A percentile compares a stretch with the other conserved stretches of the same genome.
These are phyloP conservation scores for Talaromyces sp. DNA, from an alignment of 2,329 filamentous ascomycete genomes.

Conservation along the genomic window DNA sequence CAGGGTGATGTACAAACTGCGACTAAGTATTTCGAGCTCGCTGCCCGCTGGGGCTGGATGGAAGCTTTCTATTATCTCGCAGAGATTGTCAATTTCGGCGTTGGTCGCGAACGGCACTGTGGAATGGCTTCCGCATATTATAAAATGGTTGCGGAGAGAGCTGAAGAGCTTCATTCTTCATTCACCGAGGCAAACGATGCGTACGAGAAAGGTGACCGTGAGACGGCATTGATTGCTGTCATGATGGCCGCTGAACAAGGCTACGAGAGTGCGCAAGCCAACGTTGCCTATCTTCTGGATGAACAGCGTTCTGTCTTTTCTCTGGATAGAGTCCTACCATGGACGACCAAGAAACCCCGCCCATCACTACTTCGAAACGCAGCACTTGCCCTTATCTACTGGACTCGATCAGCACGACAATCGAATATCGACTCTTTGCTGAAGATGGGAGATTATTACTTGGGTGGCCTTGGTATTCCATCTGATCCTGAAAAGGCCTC, in stretches of 20 bases:
- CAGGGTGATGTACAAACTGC: constrained; percentile 80
- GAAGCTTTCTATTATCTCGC: constrained; percentile 91
- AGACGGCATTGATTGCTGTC: constrained; percentile 75
- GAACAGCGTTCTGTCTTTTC: constrained; percentile 62
- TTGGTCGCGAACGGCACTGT: constrained; percentile 77
- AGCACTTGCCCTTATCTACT: constrained; percentile 78
- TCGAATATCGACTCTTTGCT: constrained; percentile 89
- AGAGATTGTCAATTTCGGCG: constrained; percentile 76
- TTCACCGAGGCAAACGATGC: constrained; percentile 81
- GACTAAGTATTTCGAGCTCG: constrained; percentile 82
- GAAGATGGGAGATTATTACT: constrained; percentile 98
- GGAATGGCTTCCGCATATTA: constrained; percentile 76
- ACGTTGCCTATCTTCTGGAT: constrained; percentile 83
- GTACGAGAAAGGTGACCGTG: constrained; percentile 72
- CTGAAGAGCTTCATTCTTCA: constrained; percentile 69
- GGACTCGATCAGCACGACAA: constrained; percentile 91
- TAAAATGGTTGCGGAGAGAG: constrained; percentile 71
- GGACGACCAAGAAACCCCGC: constrained; percentile 37
- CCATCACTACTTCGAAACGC: constrained; percentile 54
- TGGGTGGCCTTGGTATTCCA: constrained; percentile 71
- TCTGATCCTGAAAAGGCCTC: constrained; percentile 79
- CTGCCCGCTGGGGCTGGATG: constrained; percentile 75
- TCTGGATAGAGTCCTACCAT: constrained; percentile 53
- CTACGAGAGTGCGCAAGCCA: constrained; percentile 84
- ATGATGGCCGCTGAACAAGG: constrained; percentile 90